Conservation (phyloP, 441 rosid genomes). For the Syzygium syzygioides region DNA sequence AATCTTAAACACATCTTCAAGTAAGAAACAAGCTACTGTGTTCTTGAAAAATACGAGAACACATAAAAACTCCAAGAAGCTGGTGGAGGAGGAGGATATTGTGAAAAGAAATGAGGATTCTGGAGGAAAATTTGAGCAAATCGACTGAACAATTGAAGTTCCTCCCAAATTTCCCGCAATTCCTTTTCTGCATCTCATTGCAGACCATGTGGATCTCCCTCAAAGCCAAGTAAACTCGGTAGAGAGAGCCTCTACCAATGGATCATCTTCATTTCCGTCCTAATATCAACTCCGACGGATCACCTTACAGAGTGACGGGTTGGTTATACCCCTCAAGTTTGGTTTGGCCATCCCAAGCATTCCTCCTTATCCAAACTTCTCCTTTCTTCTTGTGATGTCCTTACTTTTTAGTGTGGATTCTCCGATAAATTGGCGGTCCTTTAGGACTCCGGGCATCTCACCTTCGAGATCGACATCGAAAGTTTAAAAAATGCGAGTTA, state of each 20-base stretch:
- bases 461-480: not conserved
- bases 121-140: not conserved
- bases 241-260: not conserved
- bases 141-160: not conserved
- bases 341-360: not conserved
- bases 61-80: not conserved
- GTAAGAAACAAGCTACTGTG: not conserved
- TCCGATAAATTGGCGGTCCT: accelerated
- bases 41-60: not conserved
- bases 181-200: not conserved
- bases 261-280: not conserved
- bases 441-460: accelerated
- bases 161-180: not conserved
- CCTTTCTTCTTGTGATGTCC: not conserved
- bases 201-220: not conserved
- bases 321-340: not conserved
- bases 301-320: too few species aligned
- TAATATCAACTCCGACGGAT: not conserved
- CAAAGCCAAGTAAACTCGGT: not conserved
- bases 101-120: not conserved
- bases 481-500: too few species aligned
- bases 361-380: not conserved
- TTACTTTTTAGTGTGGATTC: not conserved
- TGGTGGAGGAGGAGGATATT: not conserved
- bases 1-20: not conserved